A percentile compares a stretch with the other conserved stretches of the same genome.
Conservation (phyloP, 371 early-diverging fungal species). For the Rhizopus stolonifer region DNA sequence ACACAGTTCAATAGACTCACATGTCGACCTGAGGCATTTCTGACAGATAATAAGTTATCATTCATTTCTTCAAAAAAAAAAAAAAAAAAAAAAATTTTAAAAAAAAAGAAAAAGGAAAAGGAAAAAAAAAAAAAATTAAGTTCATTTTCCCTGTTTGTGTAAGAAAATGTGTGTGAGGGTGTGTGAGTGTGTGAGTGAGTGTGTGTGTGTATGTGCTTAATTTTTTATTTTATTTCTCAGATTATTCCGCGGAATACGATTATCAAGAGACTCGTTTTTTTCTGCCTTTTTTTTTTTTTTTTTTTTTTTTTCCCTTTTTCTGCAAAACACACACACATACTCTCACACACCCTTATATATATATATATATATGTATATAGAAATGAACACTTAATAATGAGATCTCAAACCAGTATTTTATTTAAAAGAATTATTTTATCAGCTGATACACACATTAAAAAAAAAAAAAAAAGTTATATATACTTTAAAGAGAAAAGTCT, state of each 20-base stretch:
- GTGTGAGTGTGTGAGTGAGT: too few relatives aligned
- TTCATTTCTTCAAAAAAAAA: slow-evolving; percentile 13
- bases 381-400: too few relatives aligned
- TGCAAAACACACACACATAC: not conserved
- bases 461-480: too few relatives aligned
- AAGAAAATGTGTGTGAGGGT: too few relatives aligned
- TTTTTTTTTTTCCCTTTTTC: not conserved
- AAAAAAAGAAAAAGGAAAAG: not conserved
- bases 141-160: not conserved
- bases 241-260: not conserved
- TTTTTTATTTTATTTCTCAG: not conserved
- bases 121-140: not conserved
- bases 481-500: slow-evolving; percentile 36
- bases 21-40: slow-evolving; percentile 41
- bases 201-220: too few relatives aligned
- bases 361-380: too few relatives aligned
- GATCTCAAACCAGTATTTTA: too few relatives aligned
- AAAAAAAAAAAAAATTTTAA: not conserved
- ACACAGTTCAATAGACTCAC: slow-evolving; percentile 39
- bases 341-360: too few relatives aligned
- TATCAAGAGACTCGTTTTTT: not conserved
- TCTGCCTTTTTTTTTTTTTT: not conserved
- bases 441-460: too few relatives aligned
- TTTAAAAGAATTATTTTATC: too few relatives aligned
- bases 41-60: slow-evolving; percentile 31